Conservation (phyloP, 768 basidiomycete genomes). For the Crucibulum laeve region DNA sequence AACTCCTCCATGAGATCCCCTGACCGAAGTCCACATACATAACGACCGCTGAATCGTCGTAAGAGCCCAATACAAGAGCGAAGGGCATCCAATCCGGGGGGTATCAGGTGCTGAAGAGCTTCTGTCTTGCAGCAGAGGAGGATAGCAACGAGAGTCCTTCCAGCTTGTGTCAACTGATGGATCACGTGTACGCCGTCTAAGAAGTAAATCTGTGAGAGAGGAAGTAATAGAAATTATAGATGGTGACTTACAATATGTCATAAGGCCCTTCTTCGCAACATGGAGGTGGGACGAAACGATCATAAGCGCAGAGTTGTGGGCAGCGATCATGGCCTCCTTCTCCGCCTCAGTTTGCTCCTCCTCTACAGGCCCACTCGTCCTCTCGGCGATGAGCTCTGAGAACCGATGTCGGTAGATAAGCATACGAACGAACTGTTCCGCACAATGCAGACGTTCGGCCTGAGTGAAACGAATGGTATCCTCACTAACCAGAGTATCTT, state of each 20-base stretch:
- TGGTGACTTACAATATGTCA: slow-evolving; percentile 83
- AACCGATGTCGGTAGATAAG: slow-evolving; percentile 88
- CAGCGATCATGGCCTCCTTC: slow-evolving; percentile 70
- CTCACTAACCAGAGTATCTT: slow-evolving; percentile 76
- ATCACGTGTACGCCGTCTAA: slow-evolving; percentile 93
- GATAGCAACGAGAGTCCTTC: slow-evolving; percentile 84
- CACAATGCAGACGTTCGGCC: slow-evolving; percentile 80
- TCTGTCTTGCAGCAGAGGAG: slow-evolving; percentile 87
- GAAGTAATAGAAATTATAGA: slow-evolving; percentile 5
- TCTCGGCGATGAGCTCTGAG: slow-evolving; percentile 71
- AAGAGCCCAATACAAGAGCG: slow-evolving; percentile 87
- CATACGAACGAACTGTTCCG: slow-evolving; percentile 84
- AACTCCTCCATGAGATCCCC: slow-evolving; percentile 96
- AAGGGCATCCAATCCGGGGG: slow-evolving; percentile 79
- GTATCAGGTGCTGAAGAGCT: slow-evolving; percentile 67
- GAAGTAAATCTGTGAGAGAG: slow-evolving; percentile 10
- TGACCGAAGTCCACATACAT: slow-evolving; percentile 86
- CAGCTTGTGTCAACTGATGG: slow-evolving; percentile 92
- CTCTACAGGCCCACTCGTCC: slow-evolving; percentile 43
- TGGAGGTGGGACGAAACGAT: slow-evolving; percentile 82
- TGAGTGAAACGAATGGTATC: slow-evolving; percentile 90
- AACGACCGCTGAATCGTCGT: slow-evolving; percentile 84
- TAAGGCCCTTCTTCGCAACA: slow-evolving; percentile 81
- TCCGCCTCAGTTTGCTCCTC: slow-evolving; percentile 68
- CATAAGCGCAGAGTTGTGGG: slow-evolving; percentile 74